Conservation (phyloP, 2,329 filamentous ascomycete species). For the Chaetothyriales sp. region DNA sequence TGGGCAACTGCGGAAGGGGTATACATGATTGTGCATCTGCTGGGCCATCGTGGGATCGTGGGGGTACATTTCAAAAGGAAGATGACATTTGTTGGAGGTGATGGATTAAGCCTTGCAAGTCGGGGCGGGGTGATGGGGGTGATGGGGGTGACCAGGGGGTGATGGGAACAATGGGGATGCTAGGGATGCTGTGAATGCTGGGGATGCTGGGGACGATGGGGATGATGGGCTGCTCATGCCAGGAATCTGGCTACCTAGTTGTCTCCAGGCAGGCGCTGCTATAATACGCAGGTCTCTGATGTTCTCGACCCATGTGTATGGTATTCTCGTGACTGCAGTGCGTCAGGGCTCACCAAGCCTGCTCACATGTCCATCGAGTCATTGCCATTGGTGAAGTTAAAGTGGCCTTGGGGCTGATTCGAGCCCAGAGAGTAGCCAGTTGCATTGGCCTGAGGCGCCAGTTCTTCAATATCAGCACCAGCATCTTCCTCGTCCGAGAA, state of each 20-base stretch:
- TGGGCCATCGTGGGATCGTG: conserved; percentile 15
- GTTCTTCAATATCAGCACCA: conserved; percentile 61
- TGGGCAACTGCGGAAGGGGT: conserved; percentile 6
- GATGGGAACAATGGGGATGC: conserved; percentile 9
- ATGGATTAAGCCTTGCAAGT: conserved; percentile 18
- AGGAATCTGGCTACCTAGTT: background rate
- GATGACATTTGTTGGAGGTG: conserved; percentile 18
- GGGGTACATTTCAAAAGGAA: conserved; percentile 21
- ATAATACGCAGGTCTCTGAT: background rate
- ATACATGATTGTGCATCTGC: conserved; percentile 18
- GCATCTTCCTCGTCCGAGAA: conserved; percentile 95
- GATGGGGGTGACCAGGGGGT: background rate
- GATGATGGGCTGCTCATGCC: background rate
- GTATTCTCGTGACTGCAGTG: background rate
- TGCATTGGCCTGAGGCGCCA: conserved; percentile 56
- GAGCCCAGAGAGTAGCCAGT: conserved; percentile 55
- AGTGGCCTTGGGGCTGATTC: conserved; percentile 61
- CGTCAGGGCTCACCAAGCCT: background rate
- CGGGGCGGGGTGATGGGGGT: conserved; percentile 1
- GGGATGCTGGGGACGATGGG: conserved; percentile 10
- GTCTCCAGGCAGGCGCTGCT: background rate
- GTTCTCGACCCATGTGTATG: background rate
- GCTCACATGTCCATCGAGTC: conserved; percentile 61
- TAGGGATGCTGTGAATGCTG: too few species aligned
- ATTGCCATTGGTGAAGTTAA: conserved; percentile 72